These are phyloP conservation scores for Russula emetica DNA, from an alignment of 768 basidiomycete species.

Conservation along the genomic window DNA sequence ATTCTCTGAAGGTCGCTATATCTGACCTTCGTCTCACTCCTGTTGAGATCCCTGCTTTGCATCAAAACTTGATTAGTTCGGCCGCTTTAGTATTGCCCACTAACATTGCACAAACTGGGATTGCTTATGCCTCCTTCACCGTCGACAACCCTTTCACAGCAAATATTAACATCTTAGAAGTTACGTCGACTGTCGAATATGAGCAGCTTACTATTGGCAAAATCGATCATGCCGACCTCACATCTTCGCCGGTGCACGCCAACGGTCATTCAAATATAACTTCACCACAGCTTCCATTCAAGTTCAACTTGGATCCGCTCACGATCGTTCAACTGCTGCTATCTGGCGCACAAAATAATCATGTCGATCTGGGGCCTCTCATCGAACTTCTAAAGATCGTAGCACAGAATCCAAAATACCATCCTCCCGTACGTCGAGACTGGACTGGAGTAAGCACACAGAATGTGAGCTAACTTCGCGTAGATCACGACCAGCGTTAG, in stretches of 20 bases:
- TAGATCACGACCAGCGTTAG: constrained; percentile 56
- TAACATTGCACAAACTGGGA: constrained; percentile 56
- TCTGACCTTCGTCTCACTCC: constrained; percentile 56
- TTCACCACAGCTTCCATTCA: constrained; percentile 53
- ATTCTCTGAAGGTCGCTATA: constrained; percentile 57
- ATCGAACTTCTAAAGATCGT: constrained; percentile 52
- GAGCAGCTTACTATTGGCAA: constrained; percentile 52
- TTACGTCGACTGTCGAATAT: constrained; percentile 53
- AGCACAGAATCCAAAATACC: constrained; percentile 45
- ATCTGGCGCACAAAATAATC: constrained; percentile 47
- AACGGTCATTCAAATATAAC: constrained; percentile 54
- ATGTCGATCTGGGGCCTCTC: constrained; percentile 59
- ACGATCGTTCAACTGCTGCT: constrained; percentile 55
- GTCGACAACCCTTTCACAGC: constrained; percentile 71
- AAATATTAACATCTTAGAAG: constrained; percentile 56
- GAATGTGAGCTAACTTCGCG: neutral
- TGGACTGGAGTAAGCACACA: neutral
- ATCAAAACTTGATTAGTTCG: constrained; percentile 55
- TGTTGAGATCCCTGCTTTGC: constrained; percentile 59
- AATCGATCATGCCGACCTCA: constrained; percentile 53
- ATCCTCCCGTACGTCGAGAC: constrained; percentile 45
- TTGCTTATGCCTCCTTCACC: constrained; percentile 54
- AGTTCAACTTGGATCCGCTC: constrained; percentile 61
- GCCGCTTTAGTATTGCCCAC: constrained; percentile 57
- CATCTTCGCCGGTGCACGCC: constrained; percentile 55